Evolutionary conservation across 345 rosid genomes (phyloP).

Genomic region (Psidium friedrichsthalianum): DNA sequence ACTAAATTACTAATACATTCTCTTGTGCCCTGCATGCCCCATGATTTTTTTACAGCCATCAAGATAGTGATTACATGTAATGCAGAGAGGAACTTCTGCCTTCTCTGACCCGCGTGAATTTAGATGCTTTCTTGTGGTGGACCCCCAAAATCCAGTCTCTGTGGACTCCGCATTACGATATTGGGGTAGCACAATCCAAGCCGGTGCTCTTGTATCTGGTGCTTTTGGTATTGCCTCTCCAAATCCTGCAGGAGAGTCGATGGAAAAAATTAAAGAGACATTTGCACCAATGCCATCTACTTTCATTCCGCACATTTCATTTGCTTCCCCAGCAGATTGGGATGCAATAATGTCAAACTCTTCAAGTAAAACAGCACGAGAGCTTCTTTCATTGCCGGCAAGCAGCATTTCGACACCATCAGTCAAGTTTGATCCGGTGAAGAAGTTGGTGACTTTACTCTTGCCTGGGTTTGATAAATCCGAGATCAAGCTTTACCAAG

Average conservation of each 20-base stretch:
- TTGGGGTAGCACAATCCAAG: slow-evolving; percentile 85
- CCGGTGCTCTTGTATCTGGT: slow-evolving; percentile 65
- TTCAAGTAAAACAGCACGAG: slow-evolving; percentile 26
- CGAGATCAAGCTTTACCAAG: slow-evolving; percentile 89
- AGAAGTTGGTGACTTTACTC: slow-evolving; percentile 57
- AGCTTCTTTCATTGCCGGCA: slow-evolving; percentile 32
- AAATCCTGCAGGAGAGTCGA: slow-evolving; percentile 3
- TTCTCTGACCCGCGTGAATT: slow-evolving; percentile 34
- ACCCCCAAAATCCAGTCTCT: slow-evolving; percentile 45
- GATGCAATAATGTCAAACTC: slow-evolving; percentile 29
- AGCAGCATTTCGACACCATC: slow-evolving; percentile 19
- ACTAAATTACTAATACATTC: background rate
- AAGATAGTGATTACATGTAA: slow-evolving; percentile 3
- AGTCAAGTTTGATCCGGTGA: slow-evolving; percentile 43
- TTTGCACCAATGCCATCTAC: slow-evolving; percentile 61
- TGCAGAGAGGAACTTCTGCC: slow-evolving; percentile 56
- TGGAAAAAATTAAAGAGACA: slow-evolving; percentile 24
- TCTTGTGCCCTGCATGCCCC: background rate
- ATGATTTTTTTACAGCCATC: background rate
- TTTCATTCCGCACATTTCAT: slow-evolving; percentile 34
- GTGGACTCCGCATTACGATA: slow-evolving; percentile 57
- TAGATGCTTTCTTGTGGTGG: slow-evolving; percentile 59
- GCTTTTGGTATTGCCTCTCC: slow-evolving; percentile 36
- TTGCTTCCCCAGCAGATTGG: slow-evolving; percentile 38
- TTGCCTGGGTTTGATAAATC: slow-evolving; percentile 94